Evolutionary conservation across 306 rosid species (phyloP), one percentile per base, ranked within the genome.

Genomic region (Glycine latifolia): DNA sequence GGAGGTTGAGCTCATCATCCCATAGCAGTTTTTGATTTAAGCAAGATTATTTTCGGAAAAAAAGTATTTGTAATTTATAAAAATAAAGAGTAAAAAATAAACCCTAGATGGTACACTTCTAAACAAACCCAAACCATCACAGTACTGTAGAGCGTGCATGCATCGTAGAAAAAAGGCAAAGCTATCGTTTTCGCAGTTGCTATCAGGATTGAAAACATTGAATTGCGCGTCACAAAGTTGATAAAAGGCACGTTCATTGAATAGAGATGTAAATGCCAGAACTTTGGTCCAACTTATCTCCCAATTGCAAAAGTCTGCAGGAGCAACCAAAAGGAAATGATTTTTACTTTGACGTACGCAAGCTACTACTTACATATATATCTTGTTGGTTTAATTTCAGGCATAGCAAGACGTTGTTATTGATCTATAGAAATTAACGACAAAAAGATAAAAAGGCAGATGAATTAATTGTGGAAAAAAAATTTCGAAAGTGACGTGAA

Each of bases 181-280:
- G 43, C 59, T 13, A 76, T 81, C 80, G 33, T 81, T 77, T 59
- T 85, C 85, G 10, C 17, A 6, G 50, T 81, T 71, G 56, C 79
- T 76, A 3, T 62, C 71, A 55, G n/a, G 6, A 50, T 49, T 17
- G 67, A 39, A 54, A 76, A 72, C 83, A 76, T 70, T 81, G 83
- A 79, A 71, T 60, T 33, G 71, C 44, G 69, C 33, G 10, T 49
- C 37, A 53, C 59, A 26, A 80, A 79, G 50, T 76, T 62, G 71
- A 80, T 69, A 52, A 59, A 63, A 71, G 33, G 67, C 48, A 48
- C 76, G 54, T 85, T 31, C 82, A 81, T 63, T 81, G 85, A 76
- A 85, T 47, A 17, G 46, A 41, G 79, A 8, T 46, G 87, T 70
- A 44, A 44, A 70, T 7, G 26, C 46, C 50, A 44, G 26, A 62